Evolutionary conservation across 1,284 basidiomycete species (phyloP).

Genomic region (Ustilago crameri): DNA sequence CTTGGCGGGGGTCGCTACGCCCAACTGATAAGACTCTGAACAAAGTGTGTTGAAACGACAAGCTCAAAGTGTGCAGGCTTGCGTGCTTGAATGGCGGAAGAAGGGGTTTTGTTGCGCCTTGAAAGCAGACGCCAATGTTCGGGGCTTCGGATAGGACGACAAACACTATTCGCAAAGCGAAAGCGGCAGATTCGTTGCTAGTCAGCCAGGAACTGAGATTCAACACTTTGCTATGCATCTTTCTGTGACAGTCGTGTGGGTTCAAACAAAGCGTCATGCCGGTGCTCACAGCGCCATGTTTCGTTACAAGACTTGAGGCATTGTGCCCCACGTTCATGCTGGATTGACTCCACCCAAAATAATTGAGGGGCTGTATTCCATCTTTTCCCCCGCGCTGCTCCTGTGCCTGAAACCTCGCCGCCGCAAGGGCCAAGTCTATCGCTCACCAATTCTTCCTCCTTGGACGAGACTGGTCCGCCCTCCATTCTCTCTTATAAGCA

Average conservation of each 20-base stretch:
- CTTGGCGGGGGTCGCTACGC: neutral
- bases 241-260: slow-evolving; percentile 4
- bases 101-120: neutral
- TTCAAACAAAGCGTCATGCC: slow-evolving; percentile 4
- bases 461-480: neutral
- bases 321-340: slow-evolving; percentile 6
- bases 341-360: slow-evolving; percentile 11
- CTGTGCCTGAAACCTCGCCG: neutral
- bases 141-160: neutral
- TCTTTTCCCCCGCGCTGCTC: slow-evolving; percentile 8
- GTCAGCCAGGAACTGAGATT: slow-evolving; percentile 2
- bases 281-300: neutral
- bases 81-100: neutral
- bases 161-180: neutral
- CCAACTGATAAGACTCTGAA: neutral
- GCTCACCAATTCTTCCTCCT: neutral
- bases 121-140: neutral
- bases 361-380: neutral
- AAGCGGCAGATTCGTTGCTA: no score
- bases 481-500: slow-evolving; percentile 1
- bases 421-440: slow-evolving; percentile 6
- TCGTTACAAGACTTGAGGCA: neutral
- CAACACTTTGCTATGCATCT: neutral
- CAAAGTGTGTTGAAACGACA: neutral
- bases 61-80: neutral